These are phyloP conservation scores for Avena insularis DNA, from an alignment of 176 grass and related monocot species.

Conservation along the genomic window DNA sequence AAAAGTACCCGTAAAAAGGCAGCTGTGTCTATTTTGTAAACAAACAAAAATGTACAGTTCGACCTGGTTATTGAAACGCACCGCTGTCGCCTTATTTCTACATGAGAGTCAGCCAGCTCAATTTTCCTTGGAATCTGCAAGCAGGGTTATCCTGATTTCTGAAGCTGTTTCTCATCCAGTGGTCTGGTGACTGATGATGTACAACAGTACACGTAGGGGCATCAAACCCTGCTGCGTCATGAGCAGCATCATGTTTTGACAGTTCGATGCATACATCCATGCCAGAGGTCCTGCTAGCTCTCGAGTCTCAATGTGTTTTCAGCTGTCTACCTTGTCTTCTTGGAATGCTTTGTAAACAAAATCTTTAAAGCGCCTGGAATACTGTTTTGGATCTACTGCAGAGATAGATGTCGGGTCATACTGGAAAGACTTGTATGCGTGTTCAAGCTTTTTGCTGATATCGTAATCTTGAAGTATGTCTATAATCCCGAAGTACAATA, in stretches of 20 bases:
- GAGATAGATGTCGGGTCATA: conserved; percentile 91
- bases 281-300: conserved; percentile 31
- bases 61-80: conserved; percentile 55
- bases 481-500: conserved; percentile 89
- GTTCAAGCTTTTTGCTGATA: conserved; percentile 94
- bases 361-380: conserved; percentile 84
- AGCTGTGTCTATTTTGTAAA: conserved; percentile 38
- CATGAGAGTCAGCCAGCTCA: conserved; percentile 33
- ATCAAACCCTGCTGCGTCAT: conserved; percentile 46
- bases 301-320: conserved; percentile 29
- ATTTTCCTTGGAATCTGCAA: conserved; percentile 17
- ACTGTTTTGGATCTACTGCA: conserved; percentile 86
- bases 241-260: conserved; percentile 27
- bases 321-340: conserved; percentile 68
- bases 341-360: conserved; percentile 85
- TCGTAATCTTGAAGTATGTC: conserved; percentile 97
- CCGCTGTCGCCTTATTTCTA: conserved; percentile 49
- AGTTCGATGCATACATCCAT: conserved; percentile 23
- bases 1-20: conserved; percentile 46
- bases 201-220: conserved; percentile 22
- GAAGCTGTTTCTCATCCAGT: conserved; percentile 35
- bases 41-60: conserved; percentile 15
- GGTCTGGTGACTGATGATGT: conserved; percentile 42
- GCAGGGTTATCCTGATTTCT: conserved; percentile 21
- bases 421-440: conserved; percentile 88